These are phyloP conservation scores for Phytopythium aichiense DNA, from an alignment of 352 stramenopile genomes.

Conservation along the genomic window DNA sequence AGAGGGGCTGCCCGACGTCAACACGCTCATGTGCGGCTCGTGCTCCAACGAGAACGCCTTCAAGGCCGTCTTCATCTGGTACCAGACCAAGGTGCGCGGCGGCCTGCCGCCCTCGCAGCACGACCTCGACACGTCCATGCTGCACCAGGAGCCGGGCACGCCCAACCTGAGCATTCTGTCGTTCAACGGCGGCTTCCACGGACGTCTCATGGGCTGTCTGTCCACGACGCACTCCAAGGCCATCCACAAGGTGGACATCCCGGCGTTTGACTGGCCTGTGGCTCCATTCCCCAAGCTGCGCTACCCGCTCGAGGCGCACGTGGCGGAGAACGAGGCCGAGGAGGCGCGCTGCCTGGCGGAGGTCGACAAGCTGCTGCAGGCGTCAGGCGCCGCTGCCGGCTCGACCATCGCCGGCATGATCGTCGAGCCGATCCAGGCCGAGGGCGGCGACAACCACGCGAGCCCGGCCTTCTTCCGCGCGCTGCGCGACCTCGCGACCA, in stretches of 20 bases:
- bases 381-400: slow-evolving; percentile 22
- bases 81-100: slow-evolving; percentile 67
- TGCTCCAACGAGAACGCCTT: slow-evolving; percentile 87
- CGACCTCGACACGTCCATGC: slow-evolving; percentile 71
- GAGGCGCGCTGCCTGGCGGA: slow-evolving; percentile 66
- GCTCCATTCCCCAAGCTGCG: slow-evolving; percentile 61
- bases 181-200: slow-evolving; percentile 83
- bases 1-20: slow-evolving; percentile 53
- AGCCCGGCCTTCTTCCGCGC: slow-evolving; percentile 64
- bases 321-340: slow-evolving; percentile 59
- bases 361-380: slow-evolving; percentile 50
- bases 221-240: slow-evolving; percentile 84
- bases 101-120: slow-evolving; percentile 47
- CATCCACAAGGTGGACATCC: slow-evolving; percentile 86
- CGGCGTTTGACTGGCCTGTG: slow-evolving; percentile 81
- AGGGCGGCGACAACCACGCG: slow-evolving; percentile 78
- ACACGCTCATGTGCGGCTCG: slow-evolving; percentile 86
- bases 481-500: slow-evolving; percentile 49
- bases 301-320: slow-evolving; percentile 64
- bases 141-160: slow-evolving; percentile 58
- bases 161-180: slow-evolving; percentile 77
- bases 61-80: slow-evolving; percentile 88
- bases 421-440: slow-evolving; percentile 78
- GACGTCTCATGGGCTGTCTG: slow-evolving; percentile 69
- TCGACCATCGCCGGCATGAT: slow-evolving; percentile 71